Percentiles rank a stretch among this genome's conserved stretches.
Evolutionary conservation across 768 basidiomycete species (phyloP).

Genomic region (Termitomyces sp.): DNA sequence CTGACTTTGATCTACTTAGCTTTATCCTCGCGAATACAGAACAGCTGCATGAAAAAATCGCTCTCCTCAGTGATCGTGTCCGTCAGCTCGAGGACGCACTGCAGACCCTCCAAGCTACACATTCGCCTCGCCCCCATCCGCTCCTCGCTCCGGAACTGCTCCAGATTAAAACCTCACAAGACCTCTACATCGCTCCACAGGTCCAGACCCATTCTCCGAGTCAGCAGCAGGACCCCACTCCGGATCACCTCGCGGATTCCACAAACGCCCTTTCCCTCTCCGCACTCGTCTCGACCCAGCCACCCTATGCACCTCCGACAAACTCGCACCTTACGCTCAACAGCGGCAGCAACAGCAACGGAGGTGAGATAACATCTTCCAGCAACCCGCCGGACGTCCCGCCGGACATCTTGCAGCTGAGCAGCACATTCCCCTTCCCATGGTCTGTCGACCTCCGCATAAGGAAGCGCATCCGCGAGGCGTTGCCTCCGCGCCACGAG

Average conservation of each 20-base stretch:
- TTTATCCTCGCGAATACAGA: constrained; percentile 70
- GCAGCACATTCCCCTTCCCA: constrained; percentile 67
- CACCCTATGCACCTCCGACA: constrained; percentile 9
- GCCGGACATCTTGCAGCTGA: constrained; percentile 53
- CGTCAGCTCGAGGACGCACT: constrained; percentile 63
- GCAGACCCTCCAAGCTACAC: constrained; percentile 37
- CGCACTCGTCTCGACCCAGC: constrained; percentile 10
- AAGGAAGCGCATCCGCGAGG: constrained; percentile 59
- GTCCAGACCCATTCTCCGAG: constrained; percentile 4
- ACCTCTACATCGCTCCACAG: constrained; percentile 45
- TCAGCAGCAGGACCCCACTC: constrained; percentile 7
- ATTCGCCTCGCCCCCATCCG: constrained; percentile 45
- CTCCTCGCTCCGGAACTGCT: constrained; percentile 57
- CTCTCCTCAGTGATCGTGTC: constrained; percentile 59
- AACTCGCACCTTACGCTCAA: neutral
- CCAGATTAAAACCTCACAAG: constrained; percentile 65
- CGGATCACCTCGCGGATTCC: constrained; percentile 12
- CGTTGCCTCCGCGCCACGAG: constrained; percentile 57
- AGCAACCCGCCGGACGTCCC: constrained; percentile 35
- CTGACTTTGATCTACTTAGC: constrained; percentile 26
- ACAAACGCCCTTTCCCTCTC: constrained; percentile 9
- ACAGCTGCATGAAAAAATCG: constrained; percentile 62
- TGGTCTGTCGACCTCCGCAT: constrained; percentile 63
- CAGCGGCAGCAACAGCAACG: constrained; percentile 6
- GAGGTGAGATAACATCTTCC: constrained; percentile 1